phyloP scores from a whole-genome alignment of 306 rosid species.

The Ochetophila trinervis region DNA sequence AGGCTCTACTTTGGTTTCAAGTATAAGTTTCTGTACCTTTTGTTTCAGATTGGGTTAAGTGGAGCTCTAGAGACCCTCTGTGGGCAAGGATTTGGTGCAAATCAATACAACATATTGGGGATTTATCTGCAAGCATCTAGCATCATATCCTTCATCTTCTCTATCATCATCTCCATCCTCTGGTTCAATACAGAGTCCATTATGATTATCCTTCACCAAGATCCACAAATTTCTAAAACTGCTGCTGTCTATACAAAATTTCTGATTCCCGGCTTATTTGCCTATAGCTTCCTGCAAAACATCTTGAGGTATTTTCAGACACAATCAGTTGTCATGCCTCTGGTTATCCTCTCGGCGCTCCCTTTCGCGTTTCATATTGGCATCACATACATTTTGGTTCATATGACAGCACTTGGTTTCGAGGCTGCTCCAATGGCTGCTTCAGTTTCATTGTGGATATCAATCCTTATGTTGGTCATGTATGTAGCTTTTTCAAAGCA shows the following conservation, averaged over 20 bases:
- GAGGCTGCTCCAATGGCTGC: slow-evolving; percentile 63
- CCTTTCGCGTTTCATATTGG: slow-evolving; percentile 45
- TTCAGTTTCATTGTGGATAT: slow-evolving; percentile 60
- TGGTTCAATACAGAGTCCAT: slow-evolving; percentile 62
- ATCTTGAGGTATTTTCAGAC: slow-evolving; percentile 70
- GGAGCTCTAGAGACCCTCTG: slow-evolving; percentile 88
- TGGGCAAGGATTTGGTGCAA: slow-evolving; percentile 85
- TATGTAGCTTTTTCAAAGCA: slow-evolving; percentile 39
- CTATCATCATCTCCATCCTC: slow-evolving; percentile 41
- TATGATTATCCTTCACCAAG: slow-evolving; percentile 58
- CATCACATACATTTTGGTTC: slow-evolving; percentile 51
- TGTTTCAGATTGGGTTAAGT: slow-evolving; percentile 61
- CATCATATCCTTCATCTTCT: slow-evolving; percentile 54
- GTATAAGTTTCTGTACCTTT: too few species aligned
- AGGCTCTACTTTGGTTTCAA: slow-evolving; percentile 1
- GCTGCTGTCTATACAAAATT: slow-evolving; percentile 57
- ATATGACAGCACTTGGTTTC: slow-evolving; percentile 42
- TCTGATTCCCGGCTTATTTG: slow-evolving; percentile 66
- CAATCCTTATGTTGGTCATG: slow-evolving; percentile 34
- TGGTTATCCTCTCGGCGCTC: slow-evolving; percentile 44
- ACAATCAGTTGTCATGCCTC: slow-evolving; percentile 58
- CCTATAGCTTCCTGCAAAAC: slow-evolving; percentile 63
- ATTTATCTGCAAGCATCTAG: slow-evolving; percentile 73
- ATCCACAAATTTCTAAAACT: slow-evolving; percentile 46
- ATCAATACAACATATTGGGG: slow-evolving; percentile 55